Evolutionary conservation across 1,284 basidiomycete species (phyloP).

Genomic region (Calocybe gambosa): DNA sequence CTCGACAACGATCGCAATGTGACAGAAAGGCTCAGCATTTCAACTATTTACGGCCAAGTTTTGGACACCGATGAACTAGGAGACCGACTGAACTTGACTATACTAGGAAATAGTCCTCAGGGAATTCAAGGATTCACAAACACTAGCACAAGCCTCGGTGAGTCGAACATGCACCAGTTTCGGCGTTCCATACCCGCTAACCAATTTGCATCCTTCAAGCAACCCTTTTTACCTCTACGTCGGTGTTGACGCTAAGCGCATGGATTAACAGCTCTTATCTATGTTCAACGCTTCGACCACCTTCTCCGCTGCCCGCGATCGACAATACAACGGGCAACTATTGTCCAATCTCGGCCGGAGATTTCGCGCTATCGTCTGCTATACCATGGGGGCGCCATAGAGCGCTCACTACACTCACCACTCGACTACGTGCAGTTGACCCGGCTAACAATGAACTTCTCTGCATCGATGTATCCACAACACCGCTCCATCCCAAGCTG

Average conservation of each 20-base stretch:
- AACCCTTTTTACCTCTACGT: constrained; percentile 79
- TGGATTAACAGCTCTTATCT: constrained; percentile 68
- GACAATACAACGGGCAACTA: constrained; percentile 41
- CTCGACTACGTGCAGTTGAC: constrained; percentile 84
- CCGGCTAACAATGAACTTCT: constrained; percentile 72
- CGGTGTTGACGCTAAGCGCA: constrained; percentile 72
- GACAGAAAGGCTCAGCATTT: constrained; percentile 58
- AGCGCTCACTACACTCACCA: constrained; percentile 78
- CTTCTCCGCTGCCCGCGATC: constrained; percentile 52
- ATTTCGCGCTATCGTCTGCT: constrained; percentile 75
- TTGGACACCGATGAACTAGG: constrained; percentile 39
- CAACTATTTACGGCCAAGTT: constrained; percentile 71
- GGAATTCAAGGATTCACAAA: constrained; percentile 57
- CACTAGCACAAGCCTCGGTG: constrained; percentile 59
- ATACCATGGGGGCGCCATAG: constrained; percentile 69
- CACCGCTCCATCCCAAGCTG: constrained; percentile 61
- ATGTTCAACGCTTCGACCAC: constrained; percentile 70
- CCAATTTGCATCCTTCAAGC: constrained; percentile 36
- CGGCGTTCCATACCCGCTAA: constrained; percentile 13
- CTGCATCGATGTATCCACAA: constrained; percentile 77
- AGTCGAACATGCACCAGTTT: constrained; percentile 21
- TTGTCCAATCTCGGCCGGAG: constrained; percentile 72
- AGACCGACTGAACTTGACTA: constrained; percentile 56
- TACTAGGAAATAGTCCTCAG: constrained; percentile 54
- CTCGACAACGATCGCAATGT: constrained; percentile 41